Conservation (phyloP, 176 grass and related monocot species). For the Melocanna baccifera region DNA sequence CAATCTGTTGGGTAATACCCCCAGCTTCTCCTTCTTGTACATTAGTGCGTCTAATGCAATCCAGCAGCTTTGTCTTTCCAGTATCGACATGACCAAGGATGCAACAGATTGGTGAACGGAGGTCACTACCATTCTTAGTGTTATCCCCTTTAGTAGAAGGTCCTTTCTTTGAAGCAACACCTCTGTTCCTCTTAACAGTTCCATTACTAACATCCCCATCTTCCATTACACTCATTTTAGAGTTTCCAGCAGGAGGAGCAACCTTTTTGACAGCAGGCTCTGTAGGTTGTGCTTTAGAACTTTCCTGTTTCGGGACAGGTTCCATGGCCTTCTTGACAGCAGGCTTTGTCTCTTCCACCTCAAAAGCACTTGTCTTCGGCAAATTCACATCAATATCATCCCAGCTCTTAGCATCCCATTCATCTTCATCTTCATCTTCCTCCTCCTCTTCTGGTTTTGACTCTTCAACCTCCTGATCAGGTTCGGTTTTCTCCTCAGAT, state of each 20-base stretch:
- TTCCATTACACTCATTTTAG: constrained; percentile 49
- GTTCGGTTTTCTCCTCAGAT: constrained; percentile 55
- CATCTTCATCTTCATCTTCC: constrained; percentile 81
- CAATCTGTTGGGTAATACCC: constrained; percentile 97
- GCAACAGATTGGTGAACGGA: constrained; percentile 94
- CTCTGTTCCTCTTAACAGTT: constrained; percentile 52
- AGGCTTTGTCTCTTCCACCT: constrained; percentile 74
- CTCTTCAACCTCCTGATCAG: constrained; percentile 63
- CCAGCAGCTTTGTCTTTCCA: constrained; percentile 89
- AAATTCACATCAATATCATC: constrained; percentile 93
- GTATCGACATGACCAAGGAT: constrained; percentile 96
- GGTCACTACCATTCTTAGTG: constrained; percentile 47
- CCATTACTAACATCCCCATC: constrained; percentile 34
- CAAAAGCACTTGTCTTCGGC: constrained; percentile 52
- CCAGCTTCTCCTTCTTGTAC: constrained; percentile 96
- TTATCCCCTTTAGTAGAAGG: constrained; percentile 37
- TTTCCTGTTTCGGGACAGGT: constrained; percentile 45
- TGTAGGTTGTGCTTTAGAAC: constrained; percentile 33
- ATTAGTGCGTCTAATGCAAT: constrained; percentile 86
- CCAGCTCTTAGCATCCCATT: constrained; percentile 99
- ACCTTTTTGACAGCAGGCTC: constrained; percentile 60
- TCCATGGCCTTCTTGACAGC: constrained; percentile 27
- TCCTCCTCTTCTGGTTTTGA: constrained; percentile 57
- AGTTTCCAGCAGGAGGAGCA: constrained; percentile 35
- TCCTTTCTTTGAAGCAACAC: constrained; percentile 43